Evolutionary conservation across 331 rosid genomes (phyloP).

Genomic region (Quercus phellos): DNA sequence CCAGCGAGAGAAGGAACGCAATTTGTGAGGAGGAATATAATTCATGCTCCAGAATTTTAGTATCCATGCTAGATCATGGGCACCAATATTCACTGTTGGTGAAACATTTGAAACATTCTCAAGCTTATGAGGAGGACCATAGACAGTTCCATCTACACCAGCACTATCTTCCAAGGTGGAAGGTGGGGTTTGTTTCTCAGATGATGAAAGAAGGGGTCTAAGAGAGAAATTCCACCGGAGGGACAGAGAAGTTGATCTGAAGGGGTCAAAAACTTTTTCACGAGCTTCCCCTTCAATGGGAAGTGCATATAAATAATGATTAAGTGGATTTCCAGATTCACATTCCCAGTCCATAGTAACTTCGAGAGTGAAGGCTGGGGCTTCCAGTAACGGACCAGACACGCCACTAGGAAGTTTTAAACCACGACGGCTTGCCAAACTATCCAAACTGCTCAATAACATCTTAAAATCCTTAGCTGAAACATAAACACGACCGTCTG

Average conservation of each 20-base stretch:
- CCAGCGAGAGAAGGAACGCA: conserved; percentile 91
- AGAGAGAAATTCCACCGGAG: conserved; percentile 84
- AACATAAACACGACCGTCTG: conserved; percentile 75
- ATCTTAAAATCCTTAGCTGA: conserved; percentile 79
- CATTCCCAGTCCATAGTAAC: conserved; percentile 96
- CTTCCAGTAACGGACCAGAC: conserved; percentile 71
- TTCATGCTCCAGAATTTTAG: conserved; percentile 68
- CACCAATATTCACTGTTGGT: conserved; percentile 79
- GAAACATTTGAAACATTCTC: conserved; percentile 38
- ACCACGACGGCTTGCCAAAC: conserved; percentile 80
- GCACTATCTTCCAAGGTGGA: conserved; percentile 33
- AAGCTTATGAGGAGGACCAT: conserved; percentile 48
- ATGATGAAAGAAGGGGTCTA: conserved; percentile 56
- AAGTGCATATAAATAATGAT: conserved; percentile 86
- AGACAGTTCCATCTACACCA: conserved; percentile 48
- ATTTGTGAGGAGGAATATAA: conserved; percentile 90
- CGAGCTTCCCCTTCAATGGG: conserved; percentile 80
- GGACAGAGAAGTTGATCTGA: conserved; percentile 87
- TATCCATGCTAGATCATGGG: conserved; percentile 99
- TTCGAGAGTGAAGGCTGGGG: conserved; percentile 74
- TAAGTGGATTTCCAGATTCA: conserved; percentile 81
- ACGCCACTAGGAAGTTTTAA: conserved; percentile 67
- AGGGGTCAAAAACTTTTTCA: conserved; percentile 80
- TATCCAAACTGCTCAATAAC: conserved; percentile 82
- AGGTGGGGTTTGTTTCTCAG: conserved; percentile 38